Evolutionary conservation across 2,329 filamentous ascomycete genomes (phyloP).

Genomic region (Apiospora phragmitis): DNA sequence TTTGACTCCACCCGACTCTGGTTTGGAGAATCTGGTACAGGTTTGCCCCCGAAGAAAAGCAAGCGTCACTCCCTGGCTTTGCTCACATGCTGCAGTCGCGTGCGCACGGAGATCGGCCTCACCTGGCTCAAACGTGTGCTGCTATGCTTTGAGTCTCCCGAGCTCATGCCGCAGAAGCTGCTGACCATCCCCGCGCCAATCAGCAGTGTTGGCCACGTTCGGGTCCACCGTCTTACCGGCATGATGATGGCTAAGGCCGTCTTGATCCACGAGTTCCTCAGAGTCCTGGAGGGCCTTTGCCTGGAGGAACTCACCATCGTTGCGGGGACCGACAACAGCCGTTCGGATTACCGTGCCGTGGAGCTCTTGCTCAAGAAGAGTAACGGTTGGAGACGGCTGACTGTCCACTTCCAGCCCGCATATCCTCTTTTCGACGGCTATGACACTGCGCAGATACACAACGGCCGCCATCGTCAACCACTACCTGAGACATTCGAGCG

Average conservation of each 20-base stretch:
- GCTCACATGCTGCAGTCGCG: background rate
- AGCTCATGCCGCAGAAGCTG: background rate
- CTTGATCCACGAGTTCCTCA: background rate
- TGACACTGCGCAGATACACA: too few species aligned
- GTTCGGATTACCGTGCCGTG: background rate
- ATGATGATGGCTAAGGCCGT: background rate
- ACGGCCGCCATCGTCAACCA: too few species aligned
- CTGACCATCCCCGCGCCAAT: background rate
- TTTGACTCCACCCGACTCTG: background rate
- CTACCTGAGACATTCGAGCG: too few species aligned
- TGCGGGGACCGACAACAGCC: rapidly evolving
- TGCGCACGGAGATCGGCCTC: background rate
- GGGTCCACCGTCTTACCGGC: background rate
- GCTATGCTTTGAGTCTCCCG: background rate
- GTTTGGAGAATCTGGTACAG: background rate
- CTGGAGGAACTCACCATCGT: background rate
- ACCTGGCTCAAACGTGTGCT: background rate
- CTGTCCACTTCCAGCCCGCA: background rate
- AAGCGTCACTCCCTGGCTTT: background rate
- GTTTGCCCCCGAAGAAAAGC: background rate
- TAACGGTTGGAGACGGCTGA: background rate
- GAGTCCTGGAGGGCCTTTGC: background rate
- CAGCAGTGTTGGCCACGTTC: background rate
- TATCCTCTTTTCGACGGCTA: too few species aligned
- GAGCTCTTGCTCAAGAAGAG: background rate